These are phyloP conservation scores for Metschnikowia arizonensis DNA, from an alignment of 805 yeast species.

Conservation along the genomic window DNA sequence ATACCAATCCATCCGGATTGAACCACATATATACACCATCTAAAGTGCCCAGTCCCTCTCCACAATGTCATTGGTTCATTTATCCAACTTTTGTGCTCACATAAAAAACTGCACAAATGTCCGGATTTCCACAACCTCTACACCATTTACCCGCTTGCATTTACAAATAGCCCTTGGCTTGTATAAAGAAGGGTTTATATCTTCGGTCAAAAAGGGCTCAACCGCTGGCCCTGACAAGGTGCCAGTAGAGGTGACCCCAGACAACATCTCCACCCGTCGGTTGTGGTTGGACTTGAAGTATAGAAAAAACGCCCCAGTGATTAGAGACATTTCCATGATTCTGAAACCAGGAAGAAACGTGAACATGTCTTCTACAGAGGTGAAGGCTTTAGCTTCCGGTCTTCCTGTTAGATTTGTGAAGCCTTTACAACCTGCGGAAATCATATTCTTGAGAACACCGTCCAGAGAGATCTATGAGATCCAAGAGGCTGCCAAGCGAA, in stretches of 20 bases:
- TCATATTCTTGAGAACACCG: constrained; percentile 58
- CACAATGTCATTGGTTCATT: constrained; percentile 76
- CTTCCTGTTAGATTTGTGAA: constrained; percentile 65
- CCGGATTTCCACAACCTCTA: constrained; percentile 64
- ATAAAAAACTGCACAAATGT: constrained; percentile 83
- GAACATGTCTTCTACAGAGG: constrained; percentile 55
- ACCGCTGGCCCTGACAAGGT: constrained; percentile 74
- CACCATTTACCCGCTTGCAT: constrained; percentile 81
- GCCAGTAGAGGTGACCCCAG: constrained; percentile 77
- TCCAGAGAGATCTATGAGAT: constrained; percentile 59
- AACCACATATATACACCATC: background rate
- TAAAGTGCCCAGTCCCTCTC: background rate
- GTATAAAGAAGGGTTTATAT: constrained; percentile 85
- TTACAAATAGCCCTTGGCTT: constrained; percentile 78
- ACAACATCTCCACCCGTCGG: constrained; percentile 78
- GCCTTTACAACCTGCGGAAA: constrained; percentile 87
- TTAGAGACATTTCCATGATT: constrained; percentile 65
- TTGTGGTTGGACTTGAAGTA: constrained; percentile 92
- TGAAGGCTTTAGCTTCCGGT: constrained; percentile 74
- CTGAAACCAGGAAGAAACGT: constrained; percentile 84
- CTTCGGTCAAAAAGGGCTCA: constrained; percentile 82
- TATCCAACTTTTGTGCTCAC: constrained; percentile 84
- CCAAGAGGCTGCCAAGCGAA: constrained; percentile 78
- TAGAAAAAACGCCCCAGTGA: constrained; percentile 72
- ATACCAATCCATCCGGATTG: background rate